Evolutionary conservation across 768 basidiomycete genomes (phyloP).

Genomic region (Calocybe cyanea): DNA sequence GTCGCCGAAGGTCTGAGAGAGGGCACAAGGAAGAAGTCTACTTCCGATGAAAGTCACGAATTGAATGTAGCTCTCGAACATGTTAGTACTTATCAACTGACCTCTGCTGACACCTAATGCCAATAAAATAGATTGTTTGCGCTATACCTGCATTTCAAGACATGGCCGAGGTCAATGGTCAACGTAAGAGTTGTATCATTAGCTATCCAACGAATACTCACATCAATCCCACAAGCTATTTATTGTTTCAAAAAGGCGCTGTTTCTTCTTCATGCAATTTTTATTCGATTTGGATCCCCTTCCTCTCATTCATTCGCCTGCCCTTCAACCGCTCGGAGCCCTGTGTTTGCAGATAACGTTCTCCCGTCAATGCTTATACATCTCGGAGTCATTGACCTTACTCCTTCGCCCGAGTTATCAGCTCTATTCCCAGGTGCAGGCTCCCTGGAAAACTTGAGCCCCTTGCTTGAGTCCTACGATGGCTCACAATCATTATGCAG

Average conservation of each 20-base stretch:
- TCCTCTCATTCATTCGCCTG: slow-evolving; percentile 56
- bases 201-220: not conserved
- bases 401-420: slow-evolving; percentile 39
- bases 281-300: slow-evolving; percentile 58
- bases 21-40: slow-evolving; percentile 30
- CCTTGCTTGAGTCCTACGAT: slow-evolving; percentile 30
- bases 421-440: slow-evolving; percentile 47
- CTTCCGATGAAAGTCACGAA: slow-evolving; percentile 27
- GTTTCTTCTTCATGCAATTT: slow-evolving; percentile 71
- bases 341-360: slow-evolving; percentile 79
- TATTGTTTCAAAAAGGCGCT: slow-evolving; percentile 91
- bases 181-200: slow-evolving; percentile 42
- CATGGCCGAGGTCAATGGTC: slow-evolving; percentile 61
- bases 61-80: slow-evolving; percentile 62
- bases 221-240: slow-evolving; percentile 45
- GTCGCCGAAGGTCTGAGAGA: slow-evolving; percentile 65
- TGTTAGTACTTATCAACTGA: slow-evolving; percentile 33
- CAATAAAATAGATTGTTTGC: slow-evolving; percentile 55
- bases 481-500: slow-evolving; percentile 15
- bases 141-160: slow-evolving; percentile 83
- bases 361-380: slow-evolving; percentile 79
- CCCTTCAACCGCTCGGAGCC: slow-evolving; percentile 54
- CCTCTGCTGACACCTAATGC: slow-evolving; percentile 8
- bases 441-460: slow-evolving; percentile 31
- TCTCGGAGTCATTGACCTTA: slow-evolving; percentile 70